phyloP scores from a whole-genome alignment of 495 filamentous ascomycete species.

The Hypoxylon lenormandii region DNA sequence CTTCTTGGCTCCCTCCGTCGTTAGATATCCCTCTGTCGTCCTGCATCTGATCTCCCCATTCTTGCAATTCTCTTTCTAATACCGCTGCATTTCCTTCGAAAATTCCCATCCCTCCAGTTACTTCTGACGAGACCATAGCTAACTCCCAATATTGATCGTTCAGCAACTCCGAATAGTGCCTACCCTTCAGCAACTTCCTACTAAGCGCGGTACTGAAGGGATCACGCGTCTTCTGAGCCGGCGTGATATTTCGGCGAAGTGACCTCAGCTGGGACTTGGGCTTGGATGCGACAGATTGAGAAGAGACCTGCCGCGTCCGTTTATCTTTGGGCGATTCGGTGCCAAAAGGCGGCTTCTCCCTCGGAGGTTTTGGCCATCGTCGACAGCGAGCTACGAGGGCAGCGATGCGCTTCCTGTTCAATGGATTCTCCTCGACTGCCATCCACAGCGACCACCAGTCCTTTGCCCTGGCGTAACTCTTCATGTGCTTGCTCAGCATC shows the following conservation, averaged over 20 bases:
- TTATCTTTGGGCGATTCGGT: conserved; percentile 2
- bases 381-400: conserved; percentile 26
- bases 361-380: conserved; percentile 32
- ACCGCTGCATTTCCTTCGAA: neutral
- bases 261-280: conserved; percentile 1
- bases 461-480: conserved; percentile 34
- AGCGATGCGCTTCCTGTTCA: conserved; percentile 19
- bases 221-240: neutral
- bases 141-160: conserved; percentile 23
- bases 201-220: conserved; percentile 21
- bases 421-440: conserved; percentile 21
- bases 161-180: conserved; percentile 23
- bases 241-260: neutral
- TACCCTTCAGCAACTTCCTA: conserved; percentile 29
- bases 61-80: too few species aligned
- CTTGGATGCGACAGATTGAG: neutral
- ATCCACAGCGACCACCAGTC: conserved; percentile 49
- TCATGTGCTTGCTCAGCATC: conserved; percentile 38
- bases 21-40: too few species aligned
- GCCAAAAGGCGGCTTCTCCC: conserved; percentile 17
- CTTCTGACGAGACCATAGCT: conserved; percentile 24
- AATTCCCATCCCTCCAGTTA: neutral
- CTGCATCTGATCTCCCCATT: too few species aligned
- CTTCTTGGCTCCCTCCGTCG: too few species aligned
- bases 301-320: neutral